Base-by-base conservation (phyloP, 2,329 filamentous ascomycete genomes). In the Alternaria arbusti region DNA sequence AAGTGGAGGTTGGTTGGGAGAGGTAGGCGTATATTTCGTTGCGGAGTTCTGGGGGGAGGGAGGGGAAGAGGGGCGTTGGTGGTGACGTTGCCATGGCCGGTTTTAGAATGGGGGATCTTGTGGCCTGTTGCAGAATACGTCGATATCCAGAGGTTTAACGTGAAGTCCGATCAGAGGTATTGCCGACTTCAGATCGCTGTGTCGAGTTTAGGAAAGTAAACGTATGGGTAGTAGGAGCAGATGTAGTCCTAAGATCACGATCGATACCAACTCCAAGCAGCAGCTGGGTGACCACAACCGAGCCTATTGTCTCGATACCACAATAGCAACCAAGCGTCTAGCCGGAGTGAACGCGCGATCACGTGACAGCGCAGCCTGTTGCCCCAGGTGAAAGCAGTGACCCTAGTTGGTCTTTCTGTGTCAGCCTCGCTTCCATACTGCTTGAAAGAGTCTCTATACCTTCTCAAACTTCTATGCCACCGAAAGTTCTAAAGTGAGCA, bases 1-100 rank as follows among this genome's bases (percentile, higher is more conserved):
- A 17, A 4, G 51, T 17, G 26, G 59, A 20, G 22, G 63, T 43
- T 1, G 60, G 45, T 4, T 8, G 6, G 1, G 70, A 68, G 25
- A 73, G 68, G 43, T 74, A 67, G 28, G 61, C 49, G 66, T 76
- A 79, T 32, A 79, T 61, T 36, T 74, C 65, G 57, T 76, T 74
- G 13, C 76, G 72, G 6, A 78, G 68, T 28, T 79, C 76, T 2
- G 75, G 69, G 9, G 76, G 76, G 20, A 78, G 68, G 36, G 54
- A 30, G 1, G 71, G 69, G 28, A 78, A 62, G 15, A 79, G 68
- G 8, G 62, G 67, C 3, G 63, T 30, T 13, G n/a, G 13, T 11
- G 59, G 46, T 26, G 47, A 26, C 59, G 64, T 70, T 2, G 45
- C 30, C 47, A 40, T 58, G 4, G 22, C 11, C 1, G 3, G 43